Evolutionary conservation across 2,329 filamentous ascomycete species (phyloP).

Genomic region (Monilinia polystroma): DNA sequence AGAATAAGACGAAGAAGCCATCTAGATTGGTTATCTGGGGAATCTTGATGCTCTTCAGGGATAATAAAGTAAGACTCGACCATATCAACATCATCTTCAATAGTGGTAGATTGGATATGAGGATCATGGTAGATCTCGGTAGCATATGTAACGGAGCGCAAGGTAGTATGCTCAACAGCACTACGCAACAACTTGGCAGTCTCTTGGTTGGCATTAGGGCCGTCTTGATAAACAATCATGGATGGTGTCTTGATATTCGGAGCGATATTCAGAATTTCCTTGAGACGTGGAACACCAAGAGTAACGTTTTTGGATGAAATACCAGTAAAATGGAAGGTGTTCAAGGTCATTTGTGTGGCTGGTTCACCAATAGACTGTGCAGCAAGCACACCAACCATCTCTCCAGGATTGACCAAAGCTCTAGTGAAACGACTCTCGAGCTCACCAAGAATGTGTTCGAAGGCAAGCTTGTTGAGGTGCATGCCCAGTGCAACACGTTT

Average conservation of each 20-base stretch:
- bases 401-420: constrained; percentile 84
- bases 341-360: constrained; percentile 98
- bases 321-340: constrained; percentile 99
- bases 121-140: constrained; percentile 99
- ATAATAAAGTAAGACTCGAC: constrained; percentile 97
- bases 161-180: constrained; percentile 88
- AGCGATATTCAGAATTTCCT: constrained; percentile 98
- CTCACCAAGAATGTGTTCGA: constrained; percentile 89
- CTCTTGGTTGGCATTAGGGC: constrained; percentile 66
- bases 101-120: constrained; percentile 79
- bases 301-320: constrained; percentile 99
- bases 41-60: constrained; percentile 68
- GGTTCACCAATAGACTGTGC: constrained; percentile 98
- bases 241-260: constrained; percentile 98
- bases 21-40: constrained; percentile 75
- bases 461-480: constrained; percentile 83
- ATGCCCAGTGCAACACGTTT: constrained; percentile 87
- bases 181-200: constrained; percentile 83
- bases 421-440: constrained; percentile 85
- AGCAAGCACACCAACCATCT: constrained; percentile 97
- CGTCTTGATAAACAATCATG: constrained; percentile 86
- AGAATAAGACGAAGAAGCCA: constrained; percentile 94
- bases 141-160: constrained; percentile 85
- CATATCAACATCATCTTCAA: constrained; percentile 86
- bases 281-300: constrained; percentile 95